Base-by-base conservation (phyloP, 1,284 basidiomycete genomes). In the Cronartium ribicola region DNA sequence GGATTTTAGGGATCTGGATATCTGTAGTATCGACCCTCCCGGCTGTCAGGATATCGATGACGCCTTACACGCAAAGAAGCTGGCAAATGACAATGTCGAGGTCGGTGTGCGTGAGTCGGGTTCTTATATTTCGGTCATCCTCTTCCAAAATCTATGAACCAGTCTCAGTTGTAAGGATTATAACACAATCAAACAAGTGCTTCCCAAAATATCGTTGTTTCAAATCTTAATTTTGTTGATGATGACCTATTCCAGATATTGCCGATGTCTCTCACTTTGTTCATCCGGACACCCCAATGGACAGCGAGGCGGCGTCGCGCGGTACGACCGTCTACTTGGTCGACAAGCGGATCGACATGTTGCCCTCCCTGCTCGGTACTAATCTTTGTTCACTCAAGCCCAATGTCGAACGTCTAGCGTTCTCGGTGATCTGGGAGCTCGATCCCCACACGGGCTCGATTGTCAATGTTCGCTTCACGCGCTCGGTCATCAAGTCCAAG, bases 211-310 rank as follows among this genome's bases (percentile, higher is more conserved):
- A 13, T 51, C 14, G 48, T 46, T n/a, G 17, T 51, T 67, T 41
- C 39, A 2, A 57, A 40, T 37, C 37, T 5, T 14, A 36, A 36
- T 41, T 46, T 66, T 43, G 10, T n/a, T 44, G 29, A 43, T 41
- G 37, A 64, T 37, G 41, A 43, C 20, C 1, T 13, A 11, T 48
- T 37, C 13, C 78, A 95, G 92, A 99, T 81, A 99, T 98, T 77
- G 96, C 96, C 75, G 95, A 99, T 80, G 96, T 99, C 0, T 95
- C 95, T 2, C 89, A 96, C 82, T 99, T 99, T 79, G 96, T 99
- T 0, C 88, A 87, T 69, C 85, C 94, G 2, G 92, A 95, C 80
- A 99, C 90, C 69, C 87, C 96, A 0, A 98, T 99, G 94, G 96
- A 99, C 79, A 88, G 85, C 46, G 96, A 99, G 82, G 96, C 96